Base-by-base conservation (phyloP, 306 rosid species). In the Neltuma alba region DNA sequence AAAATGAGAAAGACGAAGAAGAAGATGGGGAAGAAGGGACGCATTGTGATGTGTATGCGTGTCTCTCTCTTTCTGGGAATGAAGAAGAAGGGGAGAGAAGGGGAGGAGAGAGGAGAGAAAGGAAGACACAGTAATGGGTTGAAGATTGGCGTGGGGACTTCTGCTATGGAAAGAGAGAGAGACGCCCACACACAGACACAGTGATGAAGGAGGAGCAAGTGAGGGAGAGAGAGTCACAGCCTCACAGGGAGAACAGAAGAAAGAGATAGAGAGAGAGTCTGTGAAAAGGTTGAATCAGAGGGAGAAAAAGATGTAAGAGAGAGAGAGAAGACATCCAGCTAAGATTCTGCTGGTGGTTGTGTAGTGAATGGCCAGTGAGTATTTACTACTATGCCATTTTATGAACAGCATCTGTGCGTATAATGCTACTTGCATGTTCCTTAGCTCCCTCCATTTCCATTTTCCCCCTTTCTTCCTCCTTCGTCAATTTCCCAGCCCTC, bases 321-420 rank as follows among this genome's bases (percentile, higher is more conserved):
- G 70, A 34, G 45, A 18, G 50, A 61, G 64, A 80, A 72, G 79
- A 58, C 83, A 69, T 90, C 85, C 98, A 90, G 98, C 98, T 92
- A 94, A 94, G 94, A 92, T 90, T 88, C 94, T 87, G 65, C 70
- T 75, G 82, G 47, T 77, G 7, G 1, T 15, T 79, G 74, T 74
- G 77, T 6, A 5, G 67, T 50, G 23, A 15, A 2, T 16, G 18
- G 55, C 6, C 23, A 48, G 54, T 0, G 58, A 2, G 58, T 6
- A 52, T 20, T n/a, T n/a, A n/a, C n/a, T n/a, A n/a, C n/a, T 20
- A 52, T 52, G 58, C 7, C 58, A 20, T 50, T 50, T 52, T 18
- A 52, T n/a, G 12, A 20, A 6, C 6, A 18, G 3, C 0, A 0
- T 1, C 58, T 7, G 2, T 50, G 25, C 1, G 6, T 52, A 47